A percentile compares a stretch with the other conserved stretches of the same genome.
Evolutionary conservation across 768 basidiomycete genomes (phyloP).

Genomic region (Leccinum subgranulosum): DNA sequence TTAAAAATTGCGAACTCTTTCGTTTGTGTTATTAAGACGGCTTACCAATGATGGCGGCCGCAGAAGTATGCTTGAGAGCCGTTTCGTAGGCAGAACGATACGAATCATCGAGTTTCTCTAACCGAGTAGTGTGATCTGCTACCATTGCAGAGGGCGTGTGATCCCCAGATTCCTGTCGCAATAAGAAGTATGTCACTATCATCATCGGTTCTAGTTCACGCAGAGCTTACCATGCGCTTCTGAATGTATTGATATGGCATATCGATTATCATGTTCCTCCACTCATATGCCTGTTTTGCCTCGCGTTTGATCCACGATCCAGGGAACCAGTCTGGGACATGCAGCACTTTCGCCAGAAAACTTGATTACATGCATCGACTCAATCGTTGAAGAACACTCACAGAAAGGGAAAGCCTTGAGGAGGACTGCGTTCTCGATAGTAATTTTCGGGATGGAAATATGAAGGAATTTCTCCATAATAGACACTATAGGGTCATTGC

Average conservation of each 20-base stretch:
- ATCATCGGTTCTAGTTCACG: background rate
- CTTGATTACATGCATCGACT: background rate
- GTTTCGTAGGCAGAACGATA: background rate
- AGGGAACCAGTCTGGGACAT: constrained; percentile 11
- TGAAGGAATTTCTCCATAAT: background rate
- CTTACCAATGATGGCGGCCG: constrained; percentile 8
- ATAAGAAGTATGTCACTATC: background rate
- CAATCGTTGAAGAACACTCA: background rate
- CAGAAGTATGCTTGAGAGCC: constrained; percentile 3
- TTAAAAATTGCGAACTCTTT: background rate
- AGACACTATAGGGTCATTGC: background rate
- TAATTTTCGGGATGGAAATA: background rate
- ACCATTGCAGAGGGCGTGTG: constrained; percentile 1
- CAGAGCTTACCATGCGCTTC: background rate
- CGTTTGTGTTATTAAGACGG: background rate
- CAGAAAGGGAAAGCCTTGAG: background rate
- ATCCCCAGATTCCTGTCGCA: background rate
- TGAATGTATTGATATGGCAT: constrained; percentile 1
- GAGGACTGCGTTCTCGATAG: background rate
- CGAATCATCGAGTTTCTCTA: constrained; percentile 2
- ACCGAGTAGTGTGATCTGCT: constrained; percentile 7
- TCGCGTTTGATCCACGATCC: constrained; percentile 5
- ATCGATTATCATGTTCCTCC: background rate
- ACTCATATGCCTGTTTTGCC: background rate
- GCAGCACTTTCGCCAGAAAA: constrained; percentile 1